Evolutionary conservation across 495 filamentous ascomycete genomes (phyloP).

Genomic region (Penicillium nucicola): DNA sequence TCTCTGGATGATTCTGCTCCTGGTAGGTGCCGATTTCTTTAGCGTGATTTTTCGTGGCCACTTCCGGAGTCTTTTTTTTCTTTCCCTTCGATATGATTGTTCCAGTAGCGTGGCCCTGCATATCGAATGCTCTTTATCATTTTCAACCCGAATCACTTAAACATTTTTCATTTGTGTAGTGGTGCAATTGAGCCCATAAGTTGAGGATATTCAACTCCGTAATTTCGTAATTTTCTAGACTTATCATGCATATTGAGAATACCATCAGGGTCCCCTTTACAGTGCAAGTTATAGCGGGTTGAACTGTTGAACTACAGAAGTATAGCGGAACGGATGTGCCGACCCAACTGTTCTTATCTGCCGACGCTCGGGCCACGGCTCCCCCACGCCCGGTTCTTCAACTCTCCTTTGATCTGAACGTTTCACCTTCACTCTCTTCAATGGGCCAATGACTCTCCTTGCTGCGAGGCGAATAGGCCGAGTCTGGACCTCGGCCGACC

Average conservation of each 20-base stretch:
- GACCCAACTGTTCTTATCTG: conserved; percentile 22
- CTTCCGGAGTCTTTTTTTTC: conserved; percentile 25
- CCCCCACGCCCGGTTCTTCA: conserved; percentile 13
- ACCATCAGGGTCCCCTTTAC: no score
- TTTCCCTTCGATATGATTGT: conserved; percentile 2
- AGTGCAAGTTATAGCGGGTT: neutral
- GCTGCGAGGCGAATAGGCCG: conserved; percentile 42
- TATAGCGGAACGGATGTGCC: conserved; percentile 17
- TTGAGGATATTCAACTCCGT: no score
- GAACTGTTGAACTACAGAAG: neutral
- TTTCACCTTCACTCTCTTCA: conserved; percentile 11
- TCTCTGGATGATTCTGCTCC: conserved; percentile 35
- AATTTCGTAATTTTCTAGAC: no score
- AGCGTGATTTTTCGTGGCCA: conserved; percentile 19
- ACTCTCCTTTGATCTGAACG: conserved; percentile 2
- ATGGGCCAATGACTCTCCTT: conserved; percentile 44
- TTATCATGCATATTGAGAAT: no score
- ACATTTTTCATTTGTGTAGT: neutral
- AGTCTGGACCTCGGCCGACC: conserved; percentile 35
- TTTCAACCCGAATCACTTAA: neutral
- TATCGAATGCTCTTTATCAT: neutral
- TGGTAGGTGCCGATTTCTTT: conserved; percentile 41
- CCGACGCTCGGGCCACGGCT: conserved; percentile 26
- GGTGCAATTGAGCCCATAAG: no score
- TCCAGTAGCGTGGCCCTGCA: conserved; percentile 11